Evolutionary conservation across 371 early-diverging fungal species (phyloP), one percentile per base, ranked within the genome.

Genomic region (Apophysomyces variabilis): DNA sequence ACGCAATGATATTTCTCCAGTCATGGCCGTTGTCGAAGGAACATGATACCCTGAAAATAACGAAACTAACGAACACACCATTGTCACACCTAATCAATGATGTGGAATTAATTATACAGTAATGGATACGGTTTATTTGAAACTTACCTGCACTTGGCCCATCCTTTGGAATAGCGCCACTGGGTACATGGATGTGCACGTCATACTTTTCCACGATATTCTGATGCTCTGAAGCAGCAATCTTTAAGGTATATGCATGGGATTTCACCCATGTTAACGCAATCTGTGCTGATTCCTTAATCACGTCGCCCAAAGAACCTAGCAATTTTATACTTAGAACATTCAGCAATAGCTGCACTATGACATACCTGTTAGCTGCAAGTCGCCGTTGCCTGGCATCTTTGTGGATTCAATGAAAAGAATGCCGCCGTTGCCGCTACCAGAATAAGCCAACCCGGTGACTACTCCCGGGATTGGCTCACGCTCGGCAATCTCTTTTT

Each of bases 161-260:
- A 74, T 95, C 94, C 75, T 95, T 95, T 0, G 92, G 90, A 1
- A 85, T 85, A 12, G 92, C 90, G 4, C 95, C 96, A 36, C 85
- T 80, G 3, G 96, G 96, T 60, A 94, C 82, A 71, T 95, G 96
- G 26, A 95, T 87, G 70, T 95, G 95, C 13, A 94, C 81, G 76
- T 93, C 93, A 45, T 61, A 60, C 5, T 77, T 68, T 44, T 77
- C 83, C 63, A 85, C 70, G 38, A 83, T 66, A 26, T 74, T 73
- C 12, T 47, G 67, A 43, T 58, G 64, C 58, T 58, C 16, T 1
- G 74, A 60, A 35, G 73, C 65, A 3, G 83, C 77, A 21, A 92
- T 66, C 1, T 87, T 84, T 3, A 93, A 73, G 13, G 71, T 67
- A 56, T 74, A 71, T 0, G 91, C 89, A 72, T 93, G 88, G 7